These are phyloP conservation scores for Sporobolomyces pararoseus DNA, from an alignment of 768 basidiomycete genomes.

Conservation along the genomic window DNA sequence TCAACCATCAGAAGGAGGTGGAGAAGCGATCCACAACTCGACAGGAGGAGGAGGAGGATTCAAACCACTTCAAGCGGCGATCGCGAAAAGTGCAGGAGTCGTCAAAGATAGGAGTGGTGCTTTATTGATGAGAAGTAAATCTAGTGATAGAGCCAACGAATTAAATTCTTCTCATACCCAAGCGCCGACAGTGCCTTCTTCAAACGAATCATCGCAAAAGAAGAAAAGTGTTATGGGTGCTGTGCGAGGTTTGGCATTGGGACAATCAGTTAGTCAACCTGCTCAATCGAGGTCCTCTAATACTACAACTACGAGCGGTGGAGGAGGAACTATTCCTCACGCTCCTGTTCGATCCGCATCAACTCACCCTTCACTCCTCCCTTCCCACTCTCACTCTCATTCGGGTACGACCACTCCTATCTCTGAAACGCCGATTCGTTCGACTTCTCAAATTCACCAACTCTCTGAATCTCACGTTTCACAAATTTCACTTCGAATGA, in stretches of 20 bases:
- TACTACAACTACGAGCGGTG: too few relatives aligned
- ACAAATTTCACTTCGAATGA: conserved; percentile 35
- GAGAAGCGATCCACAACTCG: too few relatives aligned
- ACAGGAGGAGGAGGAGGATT: conserved; percentile 10
- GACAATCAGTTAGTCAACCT: conserved; percentile 29
- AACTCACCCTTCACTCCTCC: not conserved
- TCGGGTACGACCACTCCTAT: not conserved
- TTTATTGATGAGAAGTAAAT: conserved; percentile 14
- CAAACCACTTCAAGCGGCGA: conserved; percentile 17
- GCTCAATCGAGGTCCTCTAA: conserved; percentile 7
- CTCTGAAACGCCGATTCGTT: not conserved
- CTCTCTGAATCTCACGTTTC: conserved; percentile 40
- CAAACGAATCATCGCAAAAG: too few relatives aligned
- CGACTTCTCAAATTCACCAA: conserved; percentile 17
- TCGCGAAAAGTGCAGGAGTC: conserved; percentile 16
- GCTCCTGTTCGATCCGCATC: not conserved
- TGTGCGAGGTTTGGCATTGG: conserved; percentile 14
- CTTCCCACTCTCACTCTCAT: not conserved
- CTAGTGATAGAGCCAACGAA: conserved; percentile 16
- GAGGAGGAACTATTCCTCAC: not conserved
- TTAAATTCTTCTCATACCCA: too few relatives aligned
- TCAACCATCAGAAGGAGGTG: too few relatives aligned
- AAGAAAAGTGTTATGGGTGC: conserved; percentile 8
- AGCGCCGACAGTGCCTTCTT: too few relatives aligned
- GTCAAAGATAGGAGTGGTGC: conserved; percentile 13